Evolutionary conservation across 305 asterid genomes (phyloP).

Genomic region (Fraxinus dipetala): DNA sequence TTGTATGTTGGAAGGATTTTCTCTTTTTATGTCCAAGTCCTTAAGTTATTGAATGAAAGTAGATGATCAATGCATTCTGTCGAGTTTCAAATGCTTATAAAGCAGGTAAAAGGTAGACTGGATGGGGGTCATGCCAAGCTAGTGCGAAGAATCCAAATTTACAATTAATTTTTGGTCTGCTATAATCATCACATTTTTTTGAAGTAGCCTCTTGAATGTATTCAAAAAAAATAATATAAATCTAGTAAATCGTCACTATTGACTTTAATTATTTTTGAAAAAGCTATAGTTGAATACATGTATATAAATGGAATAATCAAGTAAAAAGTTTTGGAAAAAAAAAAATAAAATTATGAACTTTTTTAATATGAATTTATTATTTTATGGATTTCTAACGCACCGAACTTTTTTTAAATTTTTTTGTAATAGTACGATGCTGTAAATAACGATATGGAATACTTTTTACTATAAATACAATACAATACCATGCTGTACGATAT

Average conservation of each 20-base stretch:
- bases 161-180: neutral
- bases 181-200: neutral
- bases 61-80: neutral
- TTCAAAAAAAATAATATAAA: no score
- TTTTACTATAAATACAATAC: no score
- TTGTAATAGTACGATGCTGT: neutral
- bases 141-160: neutral
- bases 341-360: no score
- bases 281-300: neutral
- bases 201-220: neutral
- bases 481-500: neutral
- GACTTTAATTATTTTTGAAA: neutral
- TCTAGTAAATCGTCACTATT: neutral
- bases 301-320: no score
- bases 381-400: neutral
- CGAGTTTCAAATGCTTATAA: neutral
- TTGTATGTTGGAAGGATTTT: neutral
- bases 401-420: no score
- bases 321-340: no score
- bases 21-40: neutral
- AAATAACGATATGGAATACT: neutral
- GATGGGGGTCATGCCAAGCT: neutral
- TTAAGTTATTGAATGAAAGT: neutral
- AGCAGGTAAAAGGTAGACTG: neutral
- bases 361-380: no score